Base-by-base conservation (phyloP, 2,329 filamentous ascomycete genomes). In the Trichoderma harzianum region DNA sequence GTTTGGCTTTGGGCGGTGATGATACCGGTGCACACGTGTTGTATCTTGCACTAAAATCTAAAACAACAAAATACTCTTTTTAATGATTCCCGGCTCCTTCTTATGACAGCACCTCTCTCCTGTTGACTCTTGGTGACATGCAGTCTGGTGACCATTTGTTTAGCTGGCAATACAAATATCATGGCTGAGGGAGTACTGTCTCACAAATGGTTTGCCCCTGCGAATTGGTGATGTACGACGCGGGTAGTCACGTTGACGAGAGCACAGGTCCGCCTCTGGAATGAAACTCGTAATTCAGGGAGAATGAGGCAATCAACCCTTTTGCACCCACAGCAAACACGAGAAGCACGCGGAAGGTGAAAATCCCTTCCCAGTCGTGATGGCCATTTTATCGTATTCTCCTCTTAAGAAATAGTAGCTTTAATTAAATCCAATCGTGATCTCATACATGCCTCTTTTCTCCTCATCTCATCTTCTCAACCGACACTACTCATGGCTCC, bases 1-100 rank as follows among this genome's bases (percentile, higher is more conserved):
- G 92, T 95, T 95, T 81, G 90, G 92, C 0, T 94, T 94, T 78
- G 87, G 87, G 58, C 82, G 88, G 78, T 88, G 78, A 74, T 77
- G 76, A 72, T 21, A 5, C 36, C 30, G 10, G 12, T 61, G 16
- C 39, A 34, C 30, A 26, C 6, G 7, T 32, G 26, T 67, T 39
- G 21, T 21, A 57, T 34, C 10, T 28, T 24, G 21, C 24, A 28
- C 21, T 26, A 14, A 21, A 61, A 61, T 18, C 8, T 24, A 1
- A 34, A 61, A 18, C 26, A 65, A 57, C 24, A 30, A 28, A 47
- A 64, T 47, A 64, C 34, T 62, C 26, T 36, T 24, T 61, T 2
- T 57, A 28, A 24, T 32, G 39, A 32, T 53, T 32, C 60, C 32
- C 21, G 16, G 10, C 10, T 6, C 2, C 5, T 65, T 10, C 3